Conservation (phyloP, 2,329 filamentous ascomycete genomes). For the Fusarium hainanense region DNA sequence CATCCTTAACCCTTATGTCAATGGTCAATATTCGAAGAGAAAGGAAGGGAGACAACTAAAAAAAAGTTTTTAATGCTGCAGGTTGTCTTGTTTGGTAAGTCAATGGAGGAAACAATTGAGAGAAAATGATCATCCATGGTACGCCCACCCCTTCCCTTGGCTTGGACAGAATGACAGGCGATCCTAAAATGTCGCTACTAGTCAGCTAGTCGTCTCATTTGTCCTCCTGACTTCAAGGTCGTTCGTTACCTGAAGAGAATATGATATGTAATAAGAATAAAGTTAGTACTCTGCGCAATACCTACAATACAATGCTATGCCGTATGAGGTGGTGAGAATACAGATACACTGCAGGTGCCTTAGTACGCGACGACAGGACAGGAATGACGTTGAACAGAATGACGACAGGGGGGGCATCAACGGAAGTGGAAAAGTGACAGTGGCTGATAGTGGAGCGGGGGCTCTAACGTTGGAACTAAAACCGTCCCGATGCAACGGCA, state of each 20-base stretch:
- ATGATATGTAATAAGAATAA: background rate
- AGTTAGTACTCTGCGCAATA: background rate
- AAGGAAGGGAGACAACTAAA: constrained; percentile 6
- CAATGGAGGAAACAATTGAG: constrained; percentile 19
- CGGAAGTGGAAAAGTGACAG: constrained; percentile 11
- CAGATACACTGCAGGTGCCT: background rate
- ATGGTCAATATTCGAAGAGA: constrained; percentile 7
- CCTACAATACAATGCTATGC: background rate
- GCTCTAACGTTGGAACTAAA: constrained; percentile 7
- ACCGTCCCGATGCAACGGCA: constrained; percentile 21
- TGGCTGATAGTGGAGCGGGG: constrained; percentile 16
- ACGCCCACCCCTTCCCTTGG: background rate
- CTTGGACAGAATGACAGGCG: background rate
- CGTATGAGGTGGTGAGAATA: background rate
- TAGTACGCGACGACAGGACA: background rate
- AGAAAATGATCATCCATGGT: background rate
- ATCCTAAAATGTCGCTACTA: constrained; percentile 1
- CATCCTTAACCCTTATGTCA: background rate
- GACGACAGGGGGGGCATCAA: constrained; percentile 11
- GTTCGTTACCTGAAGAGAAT: constrained; percentile 1
- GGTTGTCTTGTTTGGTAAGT: background rate
- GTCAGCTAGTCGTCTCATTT: background rate
- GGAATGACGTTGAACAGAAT: constrained; percentile 34
- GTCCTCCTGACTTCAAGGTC: constrained; percentile 22
- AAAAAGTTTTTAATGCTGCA: background rate